Evolutionary conservation across 2,329 filamentous ascomycete species (phyloP), one percentile per base, ranked within the genome.

Genomic region (Fusarium miscanthi): DNA sequence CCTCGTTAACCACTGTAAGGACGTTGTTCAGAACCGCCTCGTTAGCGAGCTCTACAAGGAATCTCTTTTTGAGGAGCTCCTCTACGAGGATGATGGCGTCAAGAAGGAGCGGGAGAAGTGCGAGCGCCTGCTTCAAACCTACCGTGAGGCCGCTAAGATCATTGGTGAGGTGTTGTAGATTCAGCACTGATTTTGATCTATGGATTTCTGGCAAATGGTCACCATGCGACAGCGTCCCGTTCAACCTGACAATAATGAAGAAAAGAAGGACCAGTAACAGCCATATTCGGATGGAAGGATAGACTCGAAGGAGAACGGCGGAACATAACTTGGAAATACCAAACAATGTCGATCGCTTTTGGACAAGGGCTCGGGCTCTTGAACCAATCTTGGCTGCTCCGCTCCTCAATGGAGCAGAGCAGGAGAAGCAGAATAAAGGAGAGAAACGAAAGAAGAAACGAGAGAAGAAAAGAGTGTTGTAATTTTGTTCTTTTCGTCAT

Each of bases 101-200:
- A 98, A 98, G 88, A 95, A 94, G 79, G 95, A 98, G 85, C 91
- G 95, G 70, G 95, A 98, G 85, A 99, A 99, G 88, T 99, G 96
- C 84, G 96, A 99, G 87, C 96, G 94, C 82, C 87, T 99, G 74
- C 89, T 98, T 71, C 91, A 93, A 81, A 99, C 96, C 25, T 99
- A 99, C 85, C 94, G 94, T 79, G 96, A 99, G 85, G 96, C 96
- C 25, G 94, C 95, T 71, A 98, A 97, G 88, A 99, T 99, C 81
- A 95, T 99, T 72, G 94, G 96, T 68, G 96, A 99, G 84, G 96
- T 99, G 67, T 85, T 97, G 84, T 95, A 92, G 82, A 73, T 40
- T 46, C 45, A 49, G 40, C 49, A 57, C 48, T 35, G 48, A 31
- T 53, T 49, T 60, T 54, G 31, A 16, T 31, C 58, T 54, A 40